Evolutionary conservation across 192 early-diverging fungal genomes (phyloP), one percentile per base, ranked within the genome.

Genomic region (Fimicolochytrium jonesii): DNA sequence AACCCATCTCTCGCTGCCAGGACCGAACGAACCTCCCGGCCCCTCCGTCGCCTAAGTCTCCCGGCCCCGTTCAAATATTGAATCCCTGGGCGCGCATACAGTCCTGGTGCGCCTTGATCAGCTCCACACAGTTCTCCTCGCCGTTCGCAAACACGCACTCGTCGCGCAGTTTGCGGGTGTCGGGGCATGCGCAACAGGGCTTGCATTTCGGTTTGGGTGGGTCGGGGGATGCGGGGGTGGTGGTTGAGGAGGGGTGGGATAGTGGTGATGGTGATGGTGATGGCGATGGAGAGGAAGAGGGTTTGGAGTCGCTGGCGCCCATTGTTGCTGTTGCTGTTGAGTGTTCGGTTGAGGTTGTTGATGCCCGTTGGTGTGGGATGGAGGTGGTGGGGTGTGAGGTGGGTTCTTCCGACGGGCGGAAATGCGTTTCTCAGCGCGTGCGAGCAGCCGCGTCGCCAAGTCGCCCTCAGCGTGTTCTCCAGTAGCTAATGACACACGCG

Each of bases 161-260:
- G 70, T 95, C 93, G 52, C 93, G 84, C 35, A 75, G 83, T 68
- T 86, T 90, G 67, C 94, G 92, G 7, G 95, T 98, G 59, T 98
- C 95, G 30, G 91, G 92, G 67, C 95, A 98, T 18, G 91, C 92
- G 69, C 95, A 98, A 80, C 95, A 98, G 22, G 95, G 95, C 75
- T 94, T 95, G 68, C 80, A 82, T 37, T 71, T 69, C 29, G 77
- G 75, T 42, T 74, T 68, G 30, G 59, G 31, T 30, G 53, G 4
- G 33, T 13, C 6, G 53, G 50, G 5, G 20, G 13, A 6, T 32
- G 17, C 42, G 28, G 39, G 6, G 9, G 18, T 39, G 22, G 56
- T 66, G n/a, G 29, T 31, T 10, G 20, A 15, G n/a, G 58, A 51
- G 26, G 2, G n/a, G 26, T n/a, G 18, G 17, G 49, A n/a, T 5